Evolutionary conservation across 1,284 basidiomycete genomes (phyloP).

Genomic region (Cryptococcus sp.): DNA sequence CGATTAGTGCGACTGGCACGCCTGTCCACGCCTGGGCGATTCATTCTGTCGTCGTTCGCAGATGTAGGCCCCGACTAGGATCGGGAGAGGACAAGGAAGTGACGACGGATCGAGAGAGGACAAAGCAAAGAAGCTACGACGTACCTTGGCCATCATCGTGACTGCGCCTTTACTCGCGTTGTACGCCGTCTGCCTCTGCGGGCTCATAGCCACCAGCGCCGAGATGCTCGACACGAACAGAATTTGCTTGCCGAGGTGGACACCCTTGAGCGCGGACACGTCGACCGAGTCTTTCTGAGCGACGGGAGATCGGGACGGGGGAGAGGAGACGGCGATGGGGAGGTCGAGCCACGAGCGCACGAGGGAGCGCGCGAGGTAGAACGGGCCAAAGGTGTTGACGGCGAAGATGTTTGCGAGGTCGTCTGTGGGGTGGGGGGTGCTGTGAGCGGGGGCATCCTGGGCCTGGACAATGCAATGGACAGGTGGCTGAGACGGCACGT

Average conservation of each 20-base stretch:
- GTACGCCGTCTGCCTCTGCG: constrained; percentile 48
- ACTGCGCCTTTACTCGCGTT: constrained; percentile 48
- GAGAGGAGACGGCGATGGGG: constrained; percentile 15
- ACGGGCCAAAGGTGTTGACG: constrained; percentile 44
- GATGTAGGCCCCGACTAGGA: too few relatives aligned
- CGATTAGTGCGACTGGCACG: not conserved
- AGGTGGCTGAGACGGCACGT: constrained; percentile 6
- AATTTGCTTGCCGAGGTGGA: constrained; percentile 44
- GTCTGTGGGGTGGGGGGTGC: constrained; percentile 22
- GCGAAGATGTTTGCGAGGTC: constrained; percentile 38
- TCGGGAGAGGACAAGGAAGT: too few relatives aligned
- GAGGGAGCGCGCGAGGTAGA: constrained; percentile 43
- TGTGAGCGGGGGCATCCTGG: constrained; percentile 3
- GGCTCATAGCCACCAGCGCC: constrained; percentile 46
- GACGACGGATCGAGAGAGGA: not conserved
- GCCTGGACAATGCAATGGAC: constrained; percentile 6
- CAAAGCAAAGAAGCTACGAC: constrained; percentile 1
- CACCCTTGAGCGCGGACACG: constrained; percentile 3
- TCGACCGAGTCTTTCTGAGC: not conserved
- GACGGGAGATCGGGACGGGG: not conserved
- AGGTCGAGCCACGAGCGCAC: constrained; percentile 41
- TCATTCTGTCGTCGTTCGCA: too few relatives aligned
- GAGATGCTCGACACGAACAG: constrained; percentile 49
- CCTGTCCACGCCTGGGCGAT: too few relatives aligned
- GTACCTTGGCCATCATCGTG: constrained; percentile 45